Base-by-base conservation (phyloP, 2,329 filamentous ascomycete genomes). In the Scopulariopsis brevicaulis region DNA sequence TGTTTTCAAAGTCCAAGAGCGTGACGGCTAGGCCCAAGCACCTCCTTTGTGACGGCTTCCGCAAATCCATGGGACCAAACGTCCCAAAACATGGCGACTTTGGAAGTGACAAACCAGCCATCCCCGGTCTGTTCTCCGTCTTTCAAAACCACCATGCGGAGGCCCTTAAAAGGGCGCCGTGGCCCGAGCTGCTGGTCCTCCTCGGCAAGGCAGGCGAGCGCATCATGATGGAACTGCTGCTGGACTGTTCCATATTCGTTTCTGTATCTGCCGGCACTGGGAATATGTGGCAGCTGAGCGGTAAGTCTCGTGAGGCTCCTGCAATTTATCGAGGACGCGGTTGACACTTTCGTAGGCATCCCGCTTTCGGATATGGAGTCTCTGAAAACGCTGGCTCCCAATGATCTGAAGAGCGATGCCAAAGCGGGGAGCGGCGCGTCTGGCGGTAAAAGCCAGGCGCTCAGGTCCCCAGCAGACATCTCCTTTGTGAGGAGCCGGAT, bases 31-130 rank as follows among this genome's bases (percentile, higher is more conserved):
- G 79, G 65, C 85, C 87, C 1, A 80, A 82, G 55, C 89, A 96
- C 71, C 66, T 96, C 5, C 79, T 99, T 4, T 92, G 90, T 64
- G 86, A 96, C 74, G 93, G 93, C 25, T 96, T 86, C 64, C 83
- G 86, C 64, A 82, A 48, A 20, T 24, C 51, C 22, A 34, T 34
- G 5, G 56, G 56, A 11, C 28, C 24, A 25, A 53, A 43, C 32
- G 37, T 35, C n/a, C 25, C 40, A 50, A 46, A 24, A 53, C 52
- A 51, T 14, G 22, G 12, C 7, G 37, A 18, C 28, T 65, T 62
- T 6, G 65, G 66, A 6, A 62, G 68, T 14, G 60, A 59, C 1
- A 61, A 61, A 10, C 75, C 75, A 37, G 68, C 64, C 8, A 85
- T 94, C 50, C 86, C 84, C 0, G 90, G 87, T 0, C 66, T 96